phyloP scores from a whole-genome alignment of 169 alveolate genomes.

The Plasmodium inui region DNA sequence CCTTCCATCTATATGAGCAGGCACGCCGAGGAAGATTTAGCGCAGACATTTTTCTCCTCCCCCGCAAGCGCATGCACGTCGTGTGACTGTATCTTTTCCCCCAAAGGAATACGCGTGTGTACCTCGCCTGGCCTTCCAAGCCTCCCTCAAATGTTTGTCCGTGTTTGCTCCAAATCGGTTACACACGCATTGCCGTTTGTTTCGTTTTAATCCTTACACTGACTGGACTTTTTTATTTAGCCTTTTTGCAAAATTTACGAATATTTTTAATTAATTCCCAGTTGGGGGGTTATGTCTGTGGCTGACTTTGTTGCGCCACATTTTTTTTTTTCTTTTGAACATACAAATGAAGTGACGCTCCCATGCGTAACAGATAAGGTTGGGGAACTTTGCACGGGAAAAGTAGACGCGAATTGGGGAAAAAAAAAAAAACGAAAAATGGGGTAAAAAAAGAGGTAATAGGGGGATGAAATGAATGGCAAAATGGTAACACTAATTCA shows the following conservation, averaged over 20 bases:
- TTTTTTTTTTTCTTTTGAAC: not conserved
- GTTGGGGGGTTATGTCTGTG: not conserved
- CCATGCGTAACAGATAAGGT: not conserved
- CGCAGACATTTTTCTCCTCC: not conserved
- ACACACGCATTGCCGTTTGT: not conserved
- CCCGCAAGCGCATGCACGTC: not conserved
- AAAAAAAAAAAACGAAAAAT: not conserved
- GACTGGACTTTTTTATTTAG: not conserved
- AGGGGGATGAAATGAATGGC: not conserved
- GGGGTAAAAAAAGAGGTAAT: not conserved
- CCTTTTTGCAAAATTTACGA: conserved; percentile 9
- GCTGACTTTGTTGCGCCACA: not conserved
- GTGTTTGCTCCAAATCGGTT: not conserved
- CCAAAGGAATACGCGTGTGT: not conserved
- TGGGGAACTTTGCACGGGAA: not conserved
- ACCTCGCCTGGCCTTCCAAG: not conserved
- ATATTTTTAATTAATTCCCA: not conserved
- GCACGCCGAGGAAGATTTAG: not conserved
- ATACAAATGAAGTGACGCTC: not conserved
- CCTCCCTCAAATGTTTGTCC: not conserved
- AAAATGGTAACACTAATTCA: not conserved
- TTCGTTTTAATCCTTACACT: not conserved
- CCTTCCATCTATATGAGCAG: not conserved
- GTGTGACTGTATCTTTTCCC: not conserved
- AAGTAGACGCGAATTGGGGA: not conserved